Percentiles rank a stretch among this genome's conserved stretches.
phyloP scores from a whole-genome alignment of 495 filamentous ascomycete genomes.

The Penicillium lagena region DNA sequence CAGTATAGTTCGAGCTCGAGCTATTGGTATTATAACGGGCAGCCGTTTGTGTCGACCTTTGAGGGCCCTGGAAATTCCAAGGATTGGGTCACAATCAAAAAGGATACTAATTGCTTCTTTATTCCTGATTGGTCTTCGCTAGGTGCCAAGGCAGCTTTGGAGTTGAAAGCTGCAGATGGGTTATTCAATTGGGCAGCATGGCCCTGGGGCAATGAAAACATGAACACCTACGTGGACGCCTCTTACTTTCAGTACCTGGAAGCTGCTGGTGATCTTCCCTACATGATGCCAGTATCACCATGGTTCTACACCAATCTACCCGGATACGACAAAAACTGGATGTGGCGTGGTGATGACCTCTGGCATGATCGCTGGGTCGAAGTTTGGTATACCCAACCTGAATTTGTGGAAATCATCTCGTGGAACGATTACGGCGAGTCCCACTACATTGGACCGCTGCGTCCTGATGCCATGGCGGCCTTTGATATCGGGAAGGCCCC shows the following conservation, averaged over 20 bases:
- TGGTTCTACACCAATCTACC: slow-evolving; percentile 39
- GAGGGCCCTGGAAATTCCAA: slow-evolving; percentile 46
- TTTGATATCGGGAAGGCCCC: neutral
- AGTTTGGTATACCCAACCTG: slow-evolving; percentile 38
- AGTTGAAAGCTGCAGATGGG: slow-evolving; percentile 38
- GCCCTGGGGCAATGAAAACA: slow-evolving; percentile 48
- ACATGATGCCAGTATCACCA: slow-evolving; percentile 24
- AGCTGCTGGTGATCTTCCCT: no score
- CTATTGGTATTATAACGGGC: slow-evolving; percentile 49
- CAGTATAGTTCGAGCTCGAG: slow-evolving; percentile 41
- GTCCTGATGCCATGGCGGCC: slow-evolving; percentile 8
- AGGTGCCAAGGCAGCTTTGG: slow-evolving; percentile 17
- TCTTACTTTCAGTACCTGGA: no score
- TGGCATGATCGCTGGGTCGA: slow-evolving; percentile 47
- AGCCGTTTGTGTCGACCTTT: slow-evolving; percentile 52
- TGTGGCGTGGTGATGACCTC: slow-evolving; percentile 40
- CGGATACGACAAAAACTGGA: slow-evolving; percentile 46
- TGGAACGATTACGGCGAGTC: slow-evolving; percentile 65
- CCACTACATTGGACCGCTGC: slow-evolving; percentile 43
- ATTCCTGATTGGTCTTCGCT: slow-evolving; percentile 50
- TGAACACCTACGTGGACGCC: no score
- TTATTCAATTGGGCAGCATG: slow-evolving; percentile 56
- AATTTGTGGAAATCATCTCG: slow-evolving; percentile 52
- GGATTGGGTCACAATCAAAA: slow-evolving; percentile 31
- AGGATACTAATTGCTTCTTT: slow-evolving; percentile 45